Percentiles rank a stretch among this genome's conserved stretches.
Conservation (phyloP, 495 filamentous ascomycete species). For the Penicillium coprophilum region DNA sequence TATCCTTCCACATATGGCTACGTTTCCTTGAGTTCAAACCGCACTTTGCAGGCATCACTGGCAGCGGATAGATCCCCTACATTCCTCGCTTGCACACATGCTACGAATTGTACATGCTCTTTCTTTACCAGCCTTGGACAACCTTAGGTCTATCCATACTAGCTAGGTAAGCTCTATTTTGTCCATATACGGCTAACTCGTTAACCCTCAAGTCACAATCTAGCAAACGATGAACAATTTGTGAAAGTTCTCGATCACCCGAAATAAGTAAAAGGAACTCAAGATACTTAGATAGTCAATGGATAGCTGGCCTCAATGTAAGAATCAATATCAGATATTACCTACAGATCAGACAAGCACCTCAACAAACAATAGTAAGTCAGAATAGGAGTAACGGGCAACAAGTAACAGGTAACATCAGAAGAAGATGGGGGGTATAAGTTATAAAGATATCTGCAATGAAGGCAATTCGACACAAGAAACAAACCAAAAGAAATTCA, state of each 20-base stretch:
- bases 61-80: neutral
- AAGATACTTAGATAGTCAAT: neutral
- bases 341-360: conserved; percentile 5
- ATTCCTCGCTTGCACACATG: neutral
- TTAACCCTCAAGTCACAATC: neutral
- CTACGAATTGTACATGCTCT: neutral
- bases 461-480: conserved; percentile 8
- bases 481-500: conserved; percentile 13
- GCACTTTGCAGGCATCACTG: neutral
- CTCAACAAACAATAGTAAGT: conserved; percentile 4
- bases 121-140: neutral
- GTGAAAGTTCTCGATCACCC: neutral
- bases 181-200: neutral
- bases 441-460: conserved; percentile 3
- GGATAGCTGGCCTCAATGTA: neutral
- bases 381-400: neutral
- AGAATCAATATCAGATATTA: conserved; percentile 1
- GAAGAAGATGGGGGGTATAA: conserved; percentile 10
- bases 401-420: neutral
- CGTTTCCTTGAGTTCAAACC: neutral
- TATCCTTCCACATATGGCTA: neutral
- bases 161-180: neutral
- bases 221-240: neutral
- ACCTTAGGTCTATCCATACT: neutral
- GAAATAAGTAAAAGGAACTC: neutral